phyloP scores from a whole-genome alignment of 2,329 filamentous ascomycete species.

The Fusarium euwallaceae region DNA sequence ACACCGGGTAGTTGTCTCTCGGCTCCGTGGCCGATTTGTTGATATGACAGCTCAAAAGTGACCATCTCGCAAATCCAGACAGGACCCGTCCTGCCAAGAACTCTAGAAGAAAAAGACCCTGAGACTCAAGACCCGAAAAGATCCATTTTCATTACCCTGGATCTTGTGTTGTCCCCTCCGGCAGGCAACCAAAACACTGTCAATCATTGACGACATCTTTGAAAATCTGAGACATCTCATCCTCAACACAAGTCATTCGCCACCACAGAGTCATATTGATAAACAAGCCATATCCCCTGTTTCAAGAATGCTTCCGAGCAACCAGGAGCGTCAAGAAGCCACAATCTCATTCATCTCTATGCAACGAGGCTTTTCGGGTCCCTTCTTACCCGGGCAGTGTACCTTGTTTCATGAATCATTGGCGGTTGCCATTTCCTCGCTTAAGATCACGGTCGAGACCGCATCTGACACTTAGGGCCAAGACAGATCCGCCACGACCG shows the following conservation, averaged over 20 bases:
- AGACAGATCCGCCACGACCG: not conserved
- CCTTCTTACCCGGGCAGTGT: not conserved
- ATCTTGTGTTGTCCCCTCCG: not conserved
- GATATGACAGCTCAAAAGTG: not conserved
- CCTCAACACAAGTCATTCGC: not conserved
- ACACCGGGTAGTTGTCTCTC: not conserved
- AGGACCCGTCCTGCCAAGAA: not conserved
- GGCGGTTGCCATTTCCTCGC: not conserved
- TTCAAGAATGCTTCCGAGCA: conserved; percentile 1
- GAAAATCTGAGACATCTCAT: not conserved
- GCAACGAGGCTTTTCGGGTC: not conserved
- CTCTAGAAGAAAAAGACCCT: not conserved
- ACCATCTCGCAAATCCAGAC: not conserved
- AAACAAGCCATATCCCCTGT: not conserved
- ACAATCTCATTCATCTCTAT: not conserved
- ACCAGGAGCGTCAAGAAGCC: not conserved
- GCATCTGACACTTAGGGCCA: not conserved
- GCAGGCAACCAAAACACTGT: not conserved
- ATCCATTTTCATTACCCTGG: too few relatives aligned
- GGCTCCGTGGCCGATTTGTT: not conserved
- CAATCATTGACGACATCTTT: not conserved
- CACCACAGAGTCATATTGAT: not conserved
- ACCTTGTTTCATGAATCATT: not conserved
- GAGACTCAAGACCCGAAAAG: not conserved
- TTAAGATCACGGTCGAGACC: not conserved